Evolutionary conservation across 108 stramenopile species (phyloP).

Genomic region (Mayamaea pseudoterrestris): DNA sequence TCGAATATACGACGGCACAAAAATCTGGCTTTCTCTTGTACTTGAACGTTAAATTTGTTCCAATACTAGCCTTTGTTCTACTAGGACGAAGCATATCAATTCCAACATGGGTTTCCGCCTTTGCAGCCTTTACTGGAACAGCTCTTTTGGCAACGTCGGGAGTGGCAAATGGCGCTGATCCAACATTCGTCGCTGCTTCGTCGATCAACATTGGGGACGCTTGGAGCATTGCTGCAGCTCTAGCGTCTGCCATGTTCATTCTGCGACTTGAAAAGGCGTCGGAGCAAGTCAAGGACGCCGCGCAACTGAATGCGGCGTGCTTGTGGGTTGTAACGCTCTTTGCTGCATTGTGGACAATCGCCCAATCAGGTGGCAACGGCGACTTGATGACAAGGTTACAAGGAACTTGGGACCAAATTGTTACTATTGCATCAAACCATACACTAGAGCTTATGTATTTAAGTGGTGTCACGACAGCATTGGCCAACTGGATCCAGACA

Average conservation of each 20-base stretch:
- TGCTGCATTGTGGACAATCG: constrained; percentile 34
- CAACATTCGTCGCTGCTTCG: no score
- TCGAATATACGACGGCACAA: constrained; percentile 71
- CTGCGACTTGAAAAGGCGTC: constrained; percentile 64
- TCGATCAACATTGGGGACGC: constrained; percentile 50
- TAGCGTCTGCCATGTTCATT: constrained; percentile 80
- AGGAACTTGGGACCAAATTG: background rate
- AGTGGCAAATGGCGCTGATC: background rate
- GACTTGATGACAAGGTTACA: no score
- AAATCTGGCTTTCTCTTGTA: constrained; percentile 77
- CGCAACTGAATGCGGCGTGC: constrained; percentile 60
- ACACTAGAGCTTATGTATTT: constrained; percentile 61
- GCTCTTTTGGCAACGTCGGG: constrained; percentile 39
- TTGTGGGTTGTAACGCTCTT: constrained; percentile 44
- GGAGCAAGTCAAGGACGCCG: constrained; percentile 23
- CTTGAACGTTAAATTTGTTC: constrained; percentile 84
- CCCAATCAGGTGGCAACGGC: background rate
- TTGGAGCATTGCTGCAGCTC: constrained; percentile 75
- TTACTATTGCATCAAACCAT: constrained; percentile 19
- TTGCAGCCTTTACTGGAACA: constrained; percentile 66
- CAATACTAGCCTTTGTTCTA: constrained; percentile 57
- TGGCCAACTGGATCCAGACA: constrained; percentile 70
- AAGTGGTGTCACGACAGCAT: constrained; percentile 54
- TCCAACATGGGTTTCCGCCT: constrained; percentile 60
- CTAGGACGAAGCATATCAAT: constrained; percentile 36